Percentiles rank a stretch among this genome's conserved stretches.
Evolutionary conservation across 345 rosid genomes (phyloP).

Genomic region (Barbarea vulgaris): DNA sequence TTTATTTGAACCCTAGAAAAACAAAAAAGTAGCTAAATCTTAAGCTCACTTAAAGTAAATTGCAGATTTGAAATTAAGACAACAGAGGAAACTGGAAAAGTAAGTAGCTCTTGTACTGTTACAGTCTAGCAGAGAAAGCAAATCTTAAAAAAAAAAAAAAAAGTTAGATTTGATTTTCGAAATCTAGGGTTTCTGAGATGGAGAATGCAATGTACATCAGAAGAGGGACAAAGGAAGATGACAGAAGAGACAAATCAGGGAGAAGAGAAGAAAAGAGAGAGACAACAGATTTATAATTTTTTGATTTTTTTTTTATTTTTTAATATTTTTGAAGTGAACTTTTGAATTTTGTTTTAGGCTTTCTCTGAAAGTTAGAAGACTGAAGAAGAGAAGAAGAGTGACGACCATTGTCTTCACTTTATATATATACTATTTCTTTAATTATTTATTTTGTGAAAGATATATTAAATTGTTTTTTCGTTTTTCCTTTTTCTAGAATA

Average conservation of each 20-base stretch:
- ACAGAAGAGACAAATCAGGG: slow-evolving; percentile 36
- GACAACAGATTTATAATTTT: slow-evolving; percentile 27
- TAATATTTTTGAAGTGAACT: slow-evolving; percentile 6
- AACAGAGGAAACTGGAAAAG: neutral
- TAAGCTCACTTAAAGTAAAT: slow-evolving; percentile 17
- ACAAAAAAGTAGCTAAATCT: neutral
- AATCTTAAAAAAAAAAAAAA: slow-evolving; percentile 16
- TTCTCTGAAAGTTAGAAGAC: slow-evolving; percentile 36
- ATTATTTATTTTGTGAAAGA: neutral
- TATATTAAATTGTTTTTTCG: neutral
- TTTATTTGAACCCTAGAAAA: slow-evolving; percentile 31
- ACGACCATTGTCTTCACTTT: slow-evolving; percentile 37
- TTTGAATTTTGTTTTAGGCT: slow-evolving; percentile 26
- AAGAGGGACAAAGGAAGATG: slow-evolving; percentile 30
- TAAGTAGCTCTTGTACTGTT: slow-evolving; percentile 21
- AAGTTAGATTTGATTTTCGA: slow-evolving; percentile 57
- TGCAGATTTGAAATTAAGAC: slow-evolving; percentile 28
- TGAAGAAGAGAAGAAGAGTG: slow-evolving; percentile 27
- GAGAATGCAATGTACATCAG: slow-evolving; percentile 40
- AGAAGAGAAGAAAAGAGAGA: slow-evolving; percentile 33
- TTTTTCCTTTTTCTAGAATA: neutral
- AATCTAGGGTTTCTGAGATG: slow-evolving; percentile 55
- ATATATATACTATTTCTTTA: neutral
- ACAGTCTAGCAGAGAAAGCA: slow-evolving; percentile 15
- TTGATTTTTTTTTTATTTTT: neutral